Conservation (phyloP, 805 yeast species). For the Ogataea dorogensis region DNA sequence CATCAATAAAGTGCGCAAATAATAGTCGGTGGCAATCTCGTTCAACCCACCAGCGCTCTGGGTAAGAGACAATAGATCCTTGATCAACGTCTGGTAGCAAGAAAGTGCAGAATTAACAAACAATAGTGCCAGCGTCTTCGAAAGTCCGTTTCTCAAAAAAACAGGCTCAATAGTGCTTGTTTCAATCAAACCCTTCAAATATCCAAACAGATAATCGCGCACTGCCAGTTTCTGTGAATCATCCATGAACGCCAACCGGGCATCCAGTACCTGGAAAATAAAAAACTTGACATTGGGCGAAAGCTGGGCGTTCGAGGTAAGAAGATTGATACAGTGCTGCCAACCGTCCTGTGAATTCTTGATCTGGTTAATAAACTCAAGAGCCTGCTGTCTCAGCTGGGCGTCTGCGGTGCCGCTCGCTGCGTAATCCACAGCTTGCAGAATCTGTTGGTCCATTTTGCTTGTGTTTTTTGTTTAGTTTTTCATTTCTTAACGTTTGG, state of each 20-base stretch:
- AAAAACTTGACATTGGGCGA: conserved; percentile 63
- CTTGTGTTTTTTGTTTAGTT: conserved; percentile 11
- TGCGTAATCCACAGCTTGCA: conserved; percentile 85
- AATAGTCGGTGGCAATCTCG: conserved; percentile 61
- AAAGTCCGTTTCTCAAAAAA: conserved; percentile 53
- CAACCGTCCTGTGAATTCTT: conserved; percentile 56
- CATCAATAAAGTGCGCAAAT: conserved; percentile 65
- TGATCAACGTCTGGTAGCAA: conserved; percentile 50
- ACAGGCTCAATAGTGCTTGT: conserved; percentile 35
- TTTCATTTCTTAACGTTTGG: conserved; percentile 9
- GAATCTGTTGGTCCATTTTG: conserved; percentile 56
- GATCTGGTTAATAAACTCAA: conserved; percentile 51
- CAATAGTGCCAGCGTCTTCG: conserved; percentile 52
- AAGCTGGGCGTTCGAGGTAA: conserved; percentile 35
- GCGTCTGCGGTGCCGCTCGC: conserved; percentile 66
- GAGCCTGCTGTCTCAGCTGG: conserved; percentile 58
- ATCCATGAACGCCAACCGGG: conserved; percentile 44
- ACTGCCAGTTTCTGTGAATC: conserved; percentile 46
- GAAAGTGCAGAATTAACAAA: conserved; percentile 49
- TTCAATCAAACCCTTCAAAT: conserved; percentile 35
- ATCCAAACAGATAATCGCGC: conserved; percentile 47
- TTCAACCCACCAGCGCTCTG: conserved; percentile 32
- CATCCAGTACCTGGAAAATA: conserved; percentile 66
- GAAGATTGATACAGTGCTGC: conserved; percentile 51
- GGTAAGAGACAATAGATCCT: conserved; percentile 45